Evolutionary conservation across 1,139 yeast genomes (phyloP), one percentile per base, ranked within the genome.

Genomic region (Blastobotrys proliferans): DNA sequence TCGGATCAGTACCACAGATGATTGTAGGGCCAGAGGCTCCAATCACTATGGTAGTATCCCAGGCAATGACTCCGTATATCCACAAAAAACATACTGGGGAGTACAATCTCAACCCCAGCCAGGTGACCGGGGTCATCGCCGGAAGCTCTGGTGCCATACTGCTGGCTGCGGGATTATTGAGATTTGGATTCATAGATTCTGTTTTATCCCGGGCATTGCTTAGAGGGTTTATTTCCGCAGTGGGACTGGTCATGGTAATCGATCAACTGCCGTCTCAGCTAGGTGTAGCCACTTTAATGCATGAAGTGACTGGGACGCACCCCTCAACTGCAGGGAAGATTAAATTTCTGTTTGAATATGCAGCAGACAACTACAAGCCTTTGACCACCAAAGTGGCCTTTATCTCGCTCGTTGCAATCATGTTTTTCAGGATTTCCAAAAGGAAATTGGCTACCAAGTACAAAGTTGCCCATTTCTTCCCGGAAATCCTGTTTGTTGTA

Each of bases 11-110:
- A 1, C 97, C 97, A 0, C 94, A 84, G 57, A 85, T 92, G 95
- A 83, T 90, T 43, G 95, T 90, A 6, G 97, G 97, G 0, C 98
- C 98, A 0, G 98, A 92, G 59, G 94, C 92, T 6, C 95, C 97
- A 1, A 83, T 90, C 22, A 84, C 95, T 1, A 71, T 92, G 59
- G 83, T 92, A 33, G 86, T 92, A 2, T 97, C 97, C 2, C 95
- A 87, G 59, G 88, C 94, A 0, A 82, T 88, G n/a, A 87, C 84
- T 50, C 69, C 68, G 1, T 66, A 62, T 39, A 40, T 55, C 18
- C 58, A 49, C 35, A 25, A 21, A 14, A 50, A 49, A n/a, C 55
- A 51, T 22, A 47, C 51, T 4, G 46, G 48, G 11, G 30, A 21
- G 16, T 9, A 13, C 14, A 6, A 2, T 3, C 79, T 83, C 10